A percentile compares a stretch with the other conserved stretches of the same genome.
Evolutionary conservation across 208 protist genomes (phyloP).

Genomic region (Jaenimonas drosophilae): DNA sequence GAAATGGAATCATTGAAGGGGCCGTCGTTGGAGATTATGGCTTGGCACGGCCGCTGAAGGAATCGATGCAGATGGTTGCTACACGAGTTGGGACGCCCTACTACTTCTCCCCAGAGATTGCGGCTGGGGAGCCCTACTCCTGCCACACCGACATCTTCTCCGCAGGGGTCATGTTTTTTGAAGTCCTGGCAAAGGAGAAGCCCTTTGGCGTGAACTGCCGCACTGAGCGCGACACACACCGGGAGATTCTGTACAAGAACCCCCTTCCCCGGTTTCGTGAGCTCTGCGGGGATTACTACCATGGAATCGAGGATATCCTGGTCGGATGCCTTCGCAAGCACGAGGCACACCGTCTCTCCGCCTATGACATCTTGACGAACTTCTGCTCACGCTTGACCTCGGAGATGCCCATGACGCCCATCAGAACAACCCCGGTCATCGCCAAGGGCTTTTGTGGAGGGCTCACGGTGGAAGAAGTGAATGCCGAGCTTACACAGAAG

Average conservation of each 20-base stretch:
- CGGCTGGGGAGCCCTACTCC: conserved; percentile 78
- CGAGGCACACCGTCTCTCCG: conserved; percentile 35
- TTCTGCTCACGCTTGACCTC: conserved; percentile 21
- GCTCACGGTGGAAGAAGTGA: no score
- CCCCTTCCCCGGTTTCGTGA: conserved; percentile 37
- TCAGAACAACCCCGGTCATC: no score
- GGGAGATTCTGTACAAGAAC: conserved; percentile 37
- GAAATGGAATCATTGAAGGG: conserved; percentile 4
- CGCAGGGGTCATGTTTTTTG: conserved; percentile 82
- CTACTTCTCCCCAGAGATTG: conserved; percentile 92
- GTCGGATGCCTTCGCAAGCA: conserved; percentile 43
- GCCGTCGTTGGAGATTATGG: conserved; percentile 85
- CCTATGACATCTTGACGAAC: conserved; percentile 39
- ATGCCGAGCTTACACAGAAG: no score
- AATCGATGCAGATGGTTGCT: conserved; percentile 41
- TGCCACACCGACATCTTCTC: conserved; percentile 92
- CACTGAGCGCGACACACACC: conserved; percentile 42
- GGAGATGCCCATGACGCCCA: conserved; percentile 26
- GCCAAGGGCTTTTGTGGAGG: no score
- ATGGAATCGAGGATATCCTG: conserved; percentile 26
- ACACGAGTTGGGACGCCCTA: conserved; percentile 86
- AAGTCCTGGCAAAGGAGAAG: conserved; percentile 53
- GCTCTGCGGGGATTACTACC: conserved; percentile 15
- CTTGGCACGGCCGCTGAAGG: conserved; percentile 65
- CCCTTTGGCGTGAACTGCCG: conserved; percentile 55